Evolutionary conservation across 2,329 filamentous ascomycete genomes (phyloP).

Genomic region (Aschersonia sp.): DNA sequence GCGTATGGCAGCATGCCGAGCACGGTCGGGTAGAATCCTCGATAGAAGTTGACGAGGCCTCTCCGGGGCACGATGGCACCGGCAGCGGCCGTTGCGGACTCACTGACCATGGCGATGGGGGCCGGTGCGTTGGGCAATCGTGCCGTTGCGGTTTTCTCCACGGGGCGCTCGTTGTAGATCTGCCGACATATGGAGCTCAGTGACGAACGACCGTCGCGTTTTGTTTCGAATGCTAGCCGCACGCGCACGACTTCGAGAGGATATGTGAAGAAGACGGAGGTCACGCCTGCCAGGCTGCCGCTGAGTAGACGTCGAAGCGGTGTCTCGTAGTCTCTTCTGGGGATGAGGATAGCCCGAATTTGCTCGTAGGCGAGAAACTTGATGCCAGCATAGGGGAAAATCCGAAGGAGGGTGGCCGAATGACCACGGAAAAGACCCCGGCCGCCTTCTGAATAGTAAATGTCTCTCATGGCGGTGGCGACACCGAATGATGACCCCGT

Average conservation of each 20-base stretch:
- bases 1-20: conserved; percentile 96
- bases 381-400: conserved; percentile 95
- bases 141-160: conserved; percentile 16
- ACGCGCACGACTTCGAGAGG: conserved; percentile 88
- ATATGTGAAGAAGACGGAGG: conserved; percentile 92
- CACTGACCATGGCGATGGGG: conserved; percentile 20
- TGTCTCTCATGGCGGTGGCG: conserved; percentile 68
- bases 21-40: conserved; percentile 80
- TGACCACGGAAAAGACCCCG: conserved; percentile 82
- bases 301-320: conserved; percentile 59
- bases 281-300: conserved; percentile 66
- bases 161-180: conserved; percentile 68
- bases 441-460: conserved; percentile 60
- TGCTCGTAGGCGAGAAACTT: conserved; percentile 98
- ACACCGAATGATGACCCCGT: conserved; percentile 79
- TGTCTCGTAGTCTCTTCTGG: conserved; percentile 60
- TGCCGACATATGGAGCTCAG: conserved; percentile 64
- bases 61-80: conserved; percentile 39
- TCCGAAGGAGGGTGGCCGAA: conserved; percentile 81
- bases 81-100: conserved; percentile 25
- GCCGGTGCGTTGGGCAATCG: conserved; percentile 14
- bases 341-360: conserved; percentile 69
- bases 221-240: conserved; percentile 88
- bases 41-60: conserved; percentile 83
- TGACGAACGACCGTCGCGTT: conserved; percentile 53